Percentiles rank a stretch among this genome's conserved stretches.
These are phyloP conservation scores for Talaromyces islandicus DNA, from an alignment of 2,329 filamentous ascomycete species.

Conservation along the genomic window DNA sequence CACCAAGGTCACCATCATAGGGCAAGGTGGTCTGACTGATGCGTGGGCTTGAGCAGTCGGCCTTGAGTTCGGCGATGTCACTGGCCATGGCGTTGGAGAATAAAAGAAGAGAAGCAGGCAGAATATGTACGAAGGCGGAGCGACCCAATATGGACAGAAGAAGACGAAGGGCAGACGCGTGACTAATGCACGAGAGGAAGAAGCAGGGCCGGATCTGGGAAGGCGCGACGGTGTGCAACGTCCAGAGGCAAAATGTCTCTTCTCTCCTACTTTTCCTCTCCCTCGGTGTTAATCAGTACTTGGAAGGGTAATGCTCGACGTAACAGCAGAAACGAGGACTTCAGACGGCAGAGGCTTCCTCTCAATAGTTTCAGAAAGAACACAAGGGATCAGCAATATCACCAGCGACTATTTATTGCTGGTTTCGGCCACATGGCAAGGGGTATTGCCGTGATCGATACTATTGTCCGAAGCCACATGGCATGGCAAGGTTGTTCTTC, in stretches of 20 bases:
- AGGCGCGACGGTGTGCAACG: not conserved
- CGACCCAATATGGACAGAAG: not conserved
- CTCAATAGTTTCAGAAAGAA: not conserved
- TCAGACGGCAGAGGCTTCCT: not conserved
- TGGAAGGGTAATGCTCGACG: not conserved
- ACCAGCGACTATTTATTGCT: slow-evolving; percentile 1
- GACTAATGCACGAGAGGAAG: not conserved
- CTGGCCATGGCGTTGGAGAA: not conserved
- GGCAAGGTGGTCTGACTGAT: slow-evolving; percentile 2
- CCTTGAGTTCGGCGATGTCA: not conserved
- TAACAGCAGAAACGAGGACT: not conserved
- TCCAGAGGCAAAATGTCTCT: not conserved
- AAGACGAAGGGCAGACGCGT: not conserved
- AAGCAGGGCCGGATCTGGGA: not conserved
- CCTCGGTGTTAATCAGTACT: not conserved
- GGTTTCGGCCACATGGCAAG: slow-evolving; percentile 5
- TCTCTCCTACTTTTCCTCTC: not conserved
- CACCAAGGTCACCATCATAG: slow-evolving; percentile 10
- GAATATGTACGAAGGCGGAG: not conserved
- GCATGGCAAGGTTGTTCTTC: slow-evolving; percentile 4
- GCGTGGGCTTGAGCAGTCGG: not conserved
- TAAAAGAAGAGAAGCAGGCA: not conserved
- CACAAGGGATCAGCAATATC: not conserved
- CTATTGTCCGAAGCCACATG: slow-evolving; percentile 6
- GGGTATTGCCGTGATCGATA: not conserved